phyloP scores from a whole-genome alignment of 1,284 basidiomycete species.

The Heterobasidion occidentale region DNA sequence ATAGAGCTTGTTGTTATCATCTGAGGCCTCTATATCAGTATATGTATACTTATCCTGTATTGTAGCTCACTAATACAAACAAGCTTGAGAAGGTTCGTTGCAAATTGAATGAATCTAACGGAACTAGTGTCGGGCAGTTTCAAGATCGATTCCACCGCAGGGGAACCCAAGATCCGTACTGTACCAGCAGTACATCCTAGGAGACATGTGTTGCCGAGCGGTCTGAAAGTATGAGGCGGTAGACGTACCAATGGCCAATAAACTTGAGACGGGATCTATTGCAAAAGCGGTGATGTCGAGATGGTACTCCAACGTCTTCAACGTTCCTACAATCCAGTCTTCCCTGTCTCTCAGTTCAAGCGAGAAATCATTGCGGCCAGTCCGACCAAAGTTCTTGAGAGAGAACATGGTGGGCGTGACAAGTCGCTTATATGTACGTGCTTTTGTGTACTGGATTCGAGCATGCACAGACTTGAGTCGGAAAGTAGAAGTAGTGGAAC shows the following conservation, averaged over 20 bases:
- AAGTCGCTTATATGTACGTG: neutral
- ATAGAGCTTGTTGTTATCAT: conserved; percentile 58
- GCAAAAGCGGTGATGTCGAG: conserved; percentile 56
- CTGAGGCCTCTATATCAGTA: conserved; percentile 25
- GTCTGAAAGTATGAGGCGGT: neutral
- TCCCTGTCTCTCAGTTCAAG: conserved; percentile 41
- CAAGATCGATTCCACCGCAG: conserved; percentile 51
- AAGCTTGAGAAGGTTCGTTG: conserved; percentile 46
- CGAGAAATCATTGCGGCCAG: conserved; percentile 38
- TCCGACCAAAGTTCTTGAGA: conserved; percentile 8
- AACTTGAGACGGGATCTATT: conserved; percentile 63
- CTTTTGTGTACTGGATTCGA: no score
- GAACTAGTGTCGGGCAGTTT: conserved; percentile 32
- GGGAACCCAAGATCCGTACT: conserved; percentile 59
- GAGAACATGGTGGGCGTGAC: neutral
- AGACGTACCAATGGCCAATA: conserved; percentile 61
- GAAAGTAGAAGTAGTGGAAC: no score
- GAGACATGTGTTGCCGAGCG: conserved; percentile 1
- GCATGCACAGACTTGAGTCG: no score
- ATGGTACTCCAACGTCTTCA: conserved; percentile 42
- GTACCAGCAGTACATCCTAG: conserved; percentile 51
- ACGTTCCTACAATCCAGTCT: conserved; percentile 47
- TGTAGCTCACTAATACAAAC: conserved; percentile 51
- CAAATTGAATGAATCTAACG: conserved; percentile 60
- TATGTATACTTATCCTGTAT: neutral